Percentiles rank a stretch among this genome's conserved stretches.
Evolutionary conservation across 2,329 filamentous ascomycete genomes (phyloP).

Genomic region (Fusarium sp.): DNA sequence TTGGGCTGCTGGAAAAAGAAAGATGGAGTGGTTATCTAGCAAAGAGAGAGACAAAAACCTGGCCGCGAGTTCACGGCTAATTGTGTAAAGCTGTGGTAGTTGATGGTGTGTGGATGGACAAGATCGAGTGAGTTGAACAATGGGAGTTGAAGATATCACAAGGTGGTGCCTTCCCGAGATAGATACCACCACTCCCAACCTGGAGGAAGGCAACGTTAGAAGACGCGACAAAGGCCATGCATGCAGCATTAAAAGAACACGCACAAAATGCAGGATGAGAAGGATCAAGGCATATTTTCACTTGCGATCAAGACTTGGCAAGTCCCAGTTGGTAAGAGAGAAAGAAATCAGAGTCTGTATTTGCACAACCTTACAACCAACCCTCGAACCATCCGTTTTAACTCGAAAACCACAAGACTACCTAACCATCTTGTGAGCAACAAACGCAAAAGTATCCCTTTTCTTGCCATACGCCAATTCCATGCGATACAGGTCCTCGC

Average conservation of each 20-base stretch:
- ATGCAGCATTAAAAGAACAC: background rate
- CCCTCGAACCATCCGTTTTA: conserved; percentile 28
- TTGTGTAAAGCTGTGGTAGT: background rate
- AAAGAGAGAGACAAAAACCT: conserved; percentile 16
- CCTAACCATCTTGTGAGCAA: conserved; percentile 13
- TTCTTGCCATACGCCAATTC: conserved; percentile 59
- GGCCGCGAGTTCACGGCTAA: background rate
- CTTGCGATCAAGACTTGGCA: background rate
- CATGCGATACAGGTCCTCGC: conserved; percentile 63
- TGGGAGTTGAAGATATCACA: background rate
- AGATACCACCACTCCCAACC: background rate
- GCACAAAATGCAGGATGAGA: background rate
- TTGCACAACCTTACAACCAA: conserved; percentile 37
- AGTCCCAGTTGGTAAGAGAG: background rate
- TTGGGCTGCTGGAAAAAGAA: conserved; percentile 1
- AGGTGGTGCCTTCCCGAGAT: background rate
- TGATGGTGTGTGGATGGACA: background rate
- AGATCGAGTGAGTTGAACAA: background rate
- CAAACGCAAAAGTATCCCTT: conserved; percentile 40
- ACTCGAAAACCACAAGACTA: conserved; percentile 11
- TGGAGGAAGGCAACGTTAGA: background rate
- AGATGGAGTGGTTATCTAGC: background rate
- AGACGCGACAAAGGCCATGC: background rate
- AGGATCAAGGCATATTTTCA: background rate
- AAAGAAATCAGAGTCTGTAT: conserved; percentile 37